Evolutionary conservation across 2,329 filamentous ascomycete species (phyloP), one percentile per base, ranked within the genome.

Genomic region (Trematosphaeria pertusa): DNA sequence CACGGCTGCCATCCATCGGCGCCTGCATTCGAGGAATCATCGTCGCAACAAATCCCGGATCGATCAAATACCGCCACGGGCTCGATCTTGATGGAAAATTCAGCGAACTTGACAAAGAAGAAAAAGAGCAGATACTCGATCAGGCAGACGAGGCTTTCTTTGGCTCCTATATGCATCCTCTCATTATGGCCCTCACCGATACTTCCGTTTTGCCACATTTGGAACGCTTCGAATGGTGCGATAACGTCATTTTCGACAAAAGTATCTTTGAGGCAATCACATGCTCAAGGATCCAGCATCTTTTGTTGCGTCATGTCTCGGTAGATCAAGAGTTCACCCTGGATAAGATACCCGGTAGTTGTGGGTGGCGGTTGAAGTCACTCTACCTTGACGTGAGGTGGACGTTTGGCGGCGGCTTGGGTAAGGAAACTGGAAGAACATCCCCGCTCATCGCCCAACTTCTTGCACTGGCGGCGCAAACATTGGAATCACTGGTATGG

Each of bases 21-120:
- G 10, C 39, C 17, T 43, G 39, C 20, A 35, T 43, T 10, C 39
- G 39, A 18, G 14, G 18, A 10, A 43, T 43, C 5, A 43, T 19
- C 18, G 30, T 43, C 19, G 30, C 26, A 5, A 34, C 28, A 33
- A n/a, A 43, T 14, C 39, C 26, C 10, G 19, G 18, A n/a, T 34
- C 18, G 10, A 43, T 43, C 14, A 35, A 3, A 22, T 7, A 31
- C 11, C 28, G 11, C 15, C 39, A 43, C 31, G 12, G 24, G 15
- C 14, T 43, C 15, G 39, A 37, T 12, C 24, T 28, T 28, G 12
- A 28, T 7, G 24, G 12, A 28, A 8, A 28, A 8, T 8, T 28
- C 8, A 7, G 24, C 24, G n/a, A n/a, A n/a, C n/a, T n/a, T n/a
- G n/a, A n/a, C n/a, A n/a, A n/a, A n/a, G n/a, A n/a, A n/a, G n/a